Base-by-base conservation (phyloP, 1,284 basidiomycete species). In the Ganoderma leucocontextum region DNA sequence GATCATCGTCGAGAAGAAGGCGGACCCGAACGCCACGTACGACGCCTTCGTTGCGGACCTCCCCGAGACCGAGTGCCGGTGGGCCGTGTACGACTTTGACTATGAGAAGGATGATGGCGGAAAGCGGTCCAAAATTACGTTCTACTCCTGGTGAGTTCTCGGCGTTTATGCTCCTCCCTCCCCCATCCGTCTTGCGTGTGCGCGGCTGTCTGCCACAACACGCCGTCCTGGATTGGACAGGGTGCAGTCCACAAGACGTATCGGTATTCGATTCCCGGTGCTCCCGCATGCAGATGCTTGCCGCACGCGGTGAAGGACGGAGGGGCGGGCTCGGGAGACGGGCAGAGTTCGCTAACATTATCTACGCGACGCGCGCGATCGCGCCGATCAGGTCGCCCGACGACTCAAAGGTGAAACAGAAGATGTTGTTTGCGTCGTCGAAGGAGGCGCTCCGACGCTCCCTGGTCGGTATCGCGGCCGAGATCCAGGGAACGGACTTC, bases 381-480 rank as follows among this genome's bases (percentile, higher is more conserved):
- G 68, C 60, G 62, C 25, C 59, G 62, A 64, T 64, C 70, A 98
- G 96, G 96, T 89, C 92, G 33, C 97, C 97, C 70, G 96, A 98
- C 78, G 84, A 84, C 53, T 90, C 96, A 63, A 94, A 90, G 84
- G 87, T 98, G 82, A 97, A 93, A 85, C 83, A 89, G 78, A 99
- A 98, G 93, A 99, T 99, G 97, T 78, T 98, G 76, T 95, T 90
- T 82, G 94, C 97, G 53, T 93, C 96, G 33, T 99, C 97, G 73
- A 95, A 93, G 82, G 95, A 97, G 55, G 94, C 92, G 13, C 82
- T 99, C 68, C 89, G 90, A 78, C 89, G 87, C 72, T 79, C 86
- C 58, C 86, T 98, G 72, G 84, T 87, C 22, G 95, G 95, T 59
- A 86, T 96, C 74, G 84, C 87, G 0, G 69, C 86, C 72, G 95